Base-by-base conservation (phyloP, 2,329 filamentous ascomycete species). In the Fusarium sp. region DNA sequence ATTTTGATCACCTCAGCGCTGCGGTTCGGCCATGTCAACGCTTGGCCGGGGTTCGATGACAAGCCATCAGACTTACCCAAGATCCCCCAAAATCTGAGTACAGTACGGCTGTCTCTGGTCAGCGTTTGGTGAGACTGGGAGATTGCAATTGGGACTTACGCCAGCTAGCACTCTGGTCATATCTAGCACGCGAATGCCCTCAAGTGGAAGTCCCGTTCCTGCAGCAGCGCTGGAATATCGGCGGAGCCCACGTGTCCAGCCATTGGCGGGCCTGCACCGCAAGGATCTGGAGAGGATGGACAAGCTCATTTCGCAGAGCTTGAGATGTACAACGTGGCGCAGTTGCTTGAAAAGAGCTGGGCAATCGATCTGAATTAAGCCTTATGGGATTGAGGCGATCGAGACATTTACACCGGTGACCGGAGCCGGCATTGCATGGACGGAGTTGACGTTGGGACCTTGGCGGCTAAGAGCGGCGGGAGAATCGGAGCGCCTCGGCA, bases 1-100 rank as follows among this genome's bases (percentile, higher is more conserved):
- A 99, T 89, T 82, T 99, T 99, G 82, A 99, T 97, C 34, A 99
- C 91, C 79, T 99, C 95, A 71, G 96, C 96, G 70, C 94, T 97
- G 57, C 39, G 11, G 37, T 51, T 65, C 30, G 44, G 44, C 23
- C 50, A 63, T 44, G 54, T 73, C 57, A 70, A 67, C 65, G 62
- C 23, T 40, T 39, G 36, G 48, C 16, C 27, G 27, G 34, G 50
- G 18, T 40, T 52, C 28, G 46, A 51, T 58, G 65, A 53, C 36
- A 58, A 34, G 30, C 36, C 51, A 30, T 18, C 10, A 18, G 40
- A 70, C 90, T 80, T 89, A 97, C 95, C 96, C 96, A 74, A 99
- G 87, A 81, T 99, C 96, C 60, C 95, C 96, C 10, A 99, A 83
- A 57, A 99, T 98, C 80, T 99, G 96, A 39, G 96, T 98, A 76